Evolutionary conservation across 805 yeast species (phyloP).

Genomic region (Metschnikowia kofuensis): DNA sequence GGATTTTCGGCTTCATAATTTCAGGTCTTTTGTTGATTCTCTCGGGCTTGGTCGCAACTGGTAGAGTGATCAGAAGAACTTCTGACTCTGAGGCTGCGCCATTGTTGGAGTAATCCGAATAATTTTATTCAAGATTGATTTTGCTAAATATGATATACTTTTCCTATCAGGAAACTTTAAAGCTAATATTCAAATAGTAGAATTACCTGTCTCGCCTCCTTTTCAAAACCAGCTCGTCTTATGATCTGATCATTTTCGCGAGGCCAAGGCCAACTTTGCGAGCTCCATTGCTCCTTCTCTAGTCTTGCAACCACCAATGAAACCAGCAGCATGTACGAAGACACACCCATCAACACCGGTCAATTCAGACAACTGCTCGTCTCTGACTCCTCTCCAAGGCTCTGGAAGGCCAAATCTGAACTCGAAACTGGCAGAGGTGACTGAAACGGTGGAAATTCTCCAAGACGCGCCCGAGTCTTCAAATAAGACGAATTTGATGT

Average conservation of each 20-base stretch:
- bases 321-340: constrained; percentile 94
- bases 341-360: constrained; percentile 86
- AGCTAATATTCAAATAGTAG: no score
- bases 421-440: constrained; percentile 71
- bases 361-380: constrained; percentile 67
- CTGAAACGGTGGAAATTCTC: constrained; percentile 92
- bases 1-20: constrained; percentile 78
- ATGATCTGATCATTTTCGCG: constrained; percentile 1
- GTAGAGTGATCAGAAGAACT: constrained; percentile 21
- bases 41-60: constrained; percentile 46
- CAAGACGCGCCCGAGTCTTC: constrained; percentile 68
- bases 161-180: no score
- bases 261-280: constrained; percentile 47
- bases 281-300: constrained; percentile 73
- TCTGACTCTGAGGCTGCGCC: constrained; percentile 17
- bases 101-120: constrained; percentile 14
- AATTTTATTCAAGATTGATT: no score
- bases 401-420: constrained; percentile 88
- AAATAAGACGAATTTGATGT: constrained; percentile 74
- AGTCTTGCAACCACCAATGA: constrained; percentile 90
- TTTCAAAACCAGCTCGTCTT: neutral
- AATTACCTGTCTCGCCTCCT: neutral
- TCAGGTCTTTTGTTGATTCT: constrained; percentile 53
- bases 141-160: no score
- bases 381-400: constrained; percentile 93